phyloP scores from a whole-genome alignment of 2,329 filamentous ascomycete genomes.

The Alternaria conjuncta region DNA sequence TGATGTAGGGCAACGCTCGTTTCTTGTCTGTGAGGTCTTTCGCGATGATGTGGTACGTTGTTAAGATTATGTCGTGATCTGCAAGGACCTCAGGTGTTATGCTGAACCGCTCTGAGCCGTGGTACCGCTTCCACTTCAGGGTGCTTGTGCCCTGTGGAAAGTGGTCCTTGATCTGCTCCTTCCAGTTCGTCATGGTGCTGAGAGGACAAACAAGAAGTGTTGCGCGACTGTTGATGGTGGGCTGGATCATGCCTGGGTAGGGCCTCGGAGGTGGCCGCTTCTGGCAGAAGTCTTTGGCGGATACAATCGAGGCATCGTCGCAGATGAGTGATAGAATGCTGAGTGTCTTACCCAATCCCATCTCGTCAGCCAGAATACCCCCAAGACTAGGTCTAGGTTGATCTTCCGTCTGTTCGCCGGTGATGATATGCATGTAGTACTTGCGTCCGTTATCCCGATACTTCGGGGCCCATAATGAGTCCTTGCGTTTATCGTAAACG shows the following conservation, averaged over 20 bases:
- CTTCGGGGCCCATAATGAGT: slow-evolving; percentile 78
- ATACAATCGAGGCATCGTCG: slow-evolving; percentile 61
- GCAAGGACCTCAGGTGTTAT: slow-evolving; percentile 65
- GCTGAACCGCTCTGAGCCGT: slow-evolving; percentile 79
- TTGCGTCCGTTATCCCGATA: slow-evolving; percentile 63
- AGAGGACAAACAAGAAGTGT: slow-evolving; percentile 89
- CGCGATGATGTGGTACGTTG: slow-evolving; percentile 87
- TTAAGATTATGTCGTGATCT: slow-evolving; percentile 83
- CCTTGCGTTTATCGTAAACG: slow-evolving; percentile 67
- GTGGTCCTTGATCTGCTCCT: slow-evolving; percentile 87
- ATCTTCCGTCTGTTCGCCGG: slow-evolving; percentile 56
- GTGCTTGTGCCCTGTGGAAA: slow-evolving; percentile 62
- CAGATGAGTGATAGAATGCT: slow-evolving; percentile 82
- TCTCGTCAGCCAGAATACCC: slow-evolving; percentile 59
- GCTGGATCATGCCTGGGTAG: slow-evolving; percentile 12
- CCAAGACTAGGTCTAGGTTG: slow-evolving; percentile 50
- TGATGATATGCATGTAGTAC: slow-evolving; percentile 84
- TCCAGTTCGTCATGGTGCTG: slow-evolving; percentile 93
- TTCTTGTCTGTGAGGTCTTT: slow-evolving; percentile 70
- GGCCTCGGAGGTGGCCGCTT: slow-evolving; percentile 53
- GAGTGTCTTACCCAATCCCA: slow-evolving; percentile 64
- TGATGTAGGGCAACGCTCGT: slow-evolving; percentile 76
- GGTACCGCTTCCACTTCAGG: slow-evolving; percentile 81
- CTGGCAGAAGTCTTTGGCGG: slow-evolving; percentile 68
- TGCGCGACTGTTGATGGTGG: slow-evolving; percentile 71